Conservation (phyloP, 345 rosid species). For the Eucalyptus curtisii region DNA sequence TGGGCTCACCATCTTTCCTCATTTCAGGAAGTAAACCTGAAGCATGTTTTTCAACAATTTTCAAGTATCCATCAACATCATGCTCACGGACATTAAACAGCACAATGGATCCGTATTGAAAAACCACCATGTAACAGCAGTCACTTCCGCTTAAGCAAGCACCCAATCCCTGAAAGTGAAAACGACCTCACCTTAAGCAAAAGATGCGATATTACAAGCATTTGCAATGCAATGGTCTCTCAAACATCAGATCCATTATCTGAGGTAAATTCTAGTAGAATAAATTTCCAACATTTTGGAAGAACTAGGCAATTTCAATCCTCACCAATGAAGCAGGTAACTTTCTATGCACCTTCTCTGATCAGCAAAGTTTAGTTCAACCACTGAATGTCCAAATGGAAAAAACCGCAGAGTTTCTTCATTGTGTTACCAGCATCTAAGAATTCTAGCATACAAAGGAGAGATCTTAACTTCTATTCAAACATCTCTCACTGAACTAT, state of each 20-base stretch:
- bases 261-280: not conserved
- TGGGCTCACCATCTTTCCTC: conserved; percentile 84
- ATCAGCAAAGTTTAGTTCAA: not conserved
- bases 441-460: not conserved
- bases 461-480: not conserved
- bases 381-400: not conserved
- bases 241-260: not conserved
- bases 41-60: conserved; percentile 76
- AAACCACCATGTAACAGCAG: conserved; percentile 81
- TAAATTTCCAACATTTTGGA: not conserved
- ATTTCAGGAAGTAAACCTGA: conserved; percentile 87
- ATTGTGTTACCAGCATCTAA: not conserved
- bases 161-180: conserved; percentile 47
- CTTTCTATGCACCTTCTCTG: not conserved
- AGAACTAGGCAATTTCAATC: not conserved
- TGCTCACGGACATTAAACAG: conserved; percentile 71
- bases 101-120: conserved; percentile 91
- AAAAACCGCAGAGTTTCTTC: not conserved
- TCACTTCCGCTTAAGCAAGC: conserved; percentile 61
- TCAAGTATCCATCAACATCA: conserved; percentile 80
- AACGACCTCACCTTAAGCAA: not conserved
- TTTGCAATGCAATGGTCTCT: not conserved
- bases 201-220: not conserved
- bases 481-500: not conserved
- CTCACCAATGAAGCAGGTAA: not conserved